These are phyloP conservation scores for Venturia pyrina DNA, from an alignment of 2,329 filamentous ascomycete species.

Conservation along the genomic window DNA sequence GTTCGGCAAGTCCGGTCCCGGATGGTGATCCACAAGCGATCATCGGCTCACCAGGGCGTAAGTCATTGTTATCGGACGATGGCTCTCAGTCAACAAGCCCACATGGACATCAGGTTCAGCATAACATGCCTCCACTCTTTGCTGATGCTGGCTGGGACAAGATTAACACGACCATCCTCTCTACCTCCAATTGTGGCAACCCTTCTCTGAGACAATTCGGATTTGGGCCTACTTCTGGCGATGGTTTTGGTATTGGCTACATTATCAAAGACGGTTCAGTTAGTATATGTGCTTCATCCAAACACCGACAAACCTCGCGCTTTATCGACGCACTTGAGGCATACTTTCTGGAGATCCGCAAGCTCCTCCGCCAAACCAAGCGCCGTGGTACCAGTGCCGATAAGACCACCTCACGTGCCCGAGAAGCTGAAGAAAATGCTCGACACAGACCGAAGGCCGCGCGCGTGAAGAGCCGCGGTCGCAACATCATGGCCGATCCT, in stretches of 20 bases:
- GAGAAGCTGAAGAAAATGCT: slow-evolving; percentile 44
- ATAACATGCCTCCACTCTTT: slow-evolving; percentile 67
- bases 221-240: slow-evolving; percentile 86
- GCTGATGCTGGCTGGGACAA: slow-evolving; percentile 87
- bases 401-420: slow-evolving; percentile 45
- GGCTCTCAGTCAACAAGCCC: slow-evolving; percentile 41
- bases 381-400: slow-evolving; percentile 42
- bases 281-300: slow-evolving; percentile 83
- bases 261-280: slow-evolving; percentile 95
- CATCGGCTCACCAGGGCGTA: slow-evolving; percentile 42
- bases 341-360: slow-evolving; percentile 83
- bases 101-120: slow-evolving; percentile 34
- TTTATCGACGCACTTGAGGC: slow-evolving; percentile 84
- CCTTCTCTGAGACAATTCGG: slow-evolving; percentile 90
- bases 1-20: slow-evolving; percentile 39
- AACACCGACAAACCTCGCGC: slow-evolving; percentile 85
- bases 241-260: slow-evolving; percentile 96
- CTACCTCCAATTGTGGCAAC: slow-evolving; percentile 98
- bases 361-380: slow-evolving; percentile 64
- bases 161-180: slow-evolving; percentile 87
- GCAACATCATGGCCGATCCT: slow-evolving; percentile 55
- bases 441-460: slow-evolving; percentile 26
- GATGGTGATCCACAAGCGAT: slow-evolving; percentile 28
- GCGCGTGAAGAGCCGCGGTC: slow-evolving; percentile 60
- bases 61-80: slow-evolving; percentile 40